Evolutionary conservation across 176 grass and related monocot species (phyloP), one percentile per base, ranked within the genome.

Genomic region (Eragrostis curvula): DNA sequence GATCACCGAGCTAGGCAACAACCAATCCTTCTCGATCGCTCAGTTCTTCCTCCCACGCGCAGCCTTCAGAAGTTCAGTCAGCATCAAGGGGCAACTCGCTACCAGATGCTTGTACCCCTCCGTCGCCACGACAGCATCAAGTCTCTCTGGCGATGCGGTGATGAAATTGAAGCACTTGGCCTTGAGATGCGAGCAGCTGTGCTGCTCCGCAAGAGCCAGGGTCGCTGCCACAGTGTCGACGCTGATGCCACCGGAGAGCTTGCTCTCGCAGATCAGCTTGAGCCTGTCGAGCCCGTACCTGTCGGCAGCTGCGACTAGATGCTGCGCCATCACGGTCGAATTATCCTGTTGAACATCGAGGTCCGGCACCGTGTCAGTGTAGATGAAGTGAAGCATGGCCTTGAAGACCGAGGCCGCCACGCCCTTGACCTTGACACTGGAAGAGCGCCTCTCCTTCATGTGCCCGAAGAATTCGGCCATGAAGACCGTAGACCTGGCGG

Each of bases 371-470:
- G 27, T 21, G 88, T 93, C 84, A 10, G 70, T 73, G 70, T 90
- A 90, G 58, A 90, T 77, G 81, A 87, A 90, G 43, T 75, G 71
- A 17, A 91, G 85, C 66, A 91, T 50, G 61, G 75, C 89, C 7
- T 53, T 36, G 56, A 87, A 91, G 39, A 70, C 40, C 17, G 25
- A 20, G 10, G 79, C 79, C 0, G 76, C 23, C 70, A 87, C 70
- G 32, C 12, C 78, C 29, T 72, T 2, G 21, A 89, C 47, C 44
- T 67, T 18, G 30, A 80, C 78, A 2, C 7, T 9, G 18, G 40
- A 8, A 0, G 45, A 70, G 12, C 6, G 8, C 39, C 21, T 80
- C 58, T 80, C 68, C 24, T 71, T 68, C 81, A 89, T 83, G 20
- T 20, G 11, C 0, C 87, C 68, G 18, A 50, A 89, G 64, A 89